Percentiles rank a stretch among this genome's conserved stretches.
Evolutionary conservation across 1,284 basidiomycete genomes (phyloP).

Genomic region (Sporisorium graminicola): DNA sequence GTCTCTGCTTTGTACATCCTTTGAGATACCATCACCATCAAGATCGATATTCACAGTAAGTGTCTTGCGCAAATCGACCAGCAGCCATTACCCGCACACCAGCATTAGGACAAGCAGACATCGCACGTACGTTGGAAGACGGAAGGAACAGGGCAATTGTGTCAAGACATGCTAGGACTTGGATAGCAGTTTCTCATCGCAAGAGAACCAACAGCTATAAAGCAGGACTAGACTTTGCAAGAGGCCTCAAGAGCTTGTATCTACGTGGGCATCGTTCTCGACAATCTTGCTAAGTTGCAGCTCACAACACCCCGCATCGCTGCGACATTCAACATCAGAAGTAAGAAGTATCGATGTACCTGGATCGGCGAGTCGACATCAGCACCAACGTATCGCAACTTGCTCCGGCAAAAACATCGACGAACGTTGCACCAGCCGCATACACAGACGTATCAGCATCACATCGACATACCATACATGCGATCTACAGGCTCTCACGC

Average conservation of each 20-base stretch:
- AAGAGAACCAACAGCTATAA: background rate
- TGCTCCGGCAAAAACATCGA: background rate
- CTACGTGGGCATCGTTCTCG: background rate
- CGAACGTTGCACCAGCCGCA: background rate
- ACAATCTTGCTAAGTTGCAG: background rate
- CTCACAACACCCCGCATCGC: background rate
- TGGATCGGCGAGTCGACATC: background rate
- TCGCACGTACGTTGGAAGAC: slow-evolving; percentile 2
- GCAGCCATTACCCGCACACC: slow-evolving; percentile 9
- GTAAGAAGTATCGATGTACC: background rate
- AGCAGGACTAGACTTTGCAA: no score
- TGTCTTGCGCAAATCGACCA: slow-evolving; percentile 13
- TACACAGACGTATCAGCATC: background rate
- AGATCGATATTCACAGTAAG: slow-evolving; percentile 56
- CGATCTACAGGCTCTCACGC: background rate
- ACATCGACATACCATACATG: no score
- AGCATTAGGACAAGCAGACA: slow-evolving; percentile 4
- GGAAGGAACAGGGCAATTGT: background rate
- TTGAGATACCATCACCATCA: slow-evolving; percentile 51
- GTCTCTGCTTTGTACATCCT: slow-evolving; percentile 25
- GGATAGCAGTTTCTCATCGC: background rate
- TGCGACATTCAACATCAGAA: background rate
- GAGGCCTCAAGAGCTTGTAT: background rate
- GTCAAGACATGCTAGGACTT: background rate
- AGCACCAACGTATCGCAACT: background rate